Evolutionary conservation across 2,329 filamentous ascomycete genomes (phyloP).

Genomic region (Aspergillus pseudoviridinutans): DNA sequence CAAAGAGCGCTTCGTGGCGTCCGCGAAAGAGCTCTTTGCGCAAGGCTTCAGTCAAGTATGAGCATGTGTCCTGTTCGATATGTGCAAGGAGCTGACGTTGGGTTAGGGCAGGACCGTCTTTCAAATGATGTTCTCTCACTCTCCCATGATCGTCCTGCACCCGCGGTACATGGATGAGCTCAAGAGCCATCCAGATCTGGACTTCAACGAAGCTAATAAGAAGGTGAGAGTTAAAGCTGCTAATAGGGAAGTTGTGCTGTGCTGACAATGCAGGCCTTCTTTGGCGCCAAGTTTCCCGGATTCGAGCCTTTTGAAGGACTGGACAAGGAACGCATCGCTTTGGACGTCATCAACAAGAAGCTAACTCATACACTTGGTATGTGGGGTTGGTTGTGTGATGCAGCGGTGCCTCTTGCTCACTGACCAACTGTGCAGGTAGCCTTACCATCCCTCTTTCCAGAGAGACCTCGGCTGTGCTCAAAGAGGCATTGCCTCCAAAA

Average conservation of each 20-base stretch:
- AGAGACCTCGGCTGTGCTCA: constrained; percentile 20
- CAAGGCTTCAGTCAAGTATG: constrained; percentile 28
- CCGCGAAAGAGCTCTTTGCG: constrained; percentile 20
- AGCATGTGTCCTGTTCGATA: neutral
- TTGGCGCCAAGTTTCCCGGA: constrained; percentile 25
- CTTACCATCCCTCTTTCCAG: constrained; percentile 24
- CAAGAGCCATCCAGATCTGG: constrained; percentile 28
- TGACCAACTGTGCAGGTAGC: constrained; percentile 13
- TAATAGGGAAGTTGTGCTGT: neutral
- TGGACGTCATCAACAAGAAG: constrained; percentile 26
- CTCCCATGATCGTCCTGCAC: constrained; percentile 27
- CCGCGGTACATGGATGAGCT: constrained; percentile 30
- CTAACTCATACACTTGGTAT: constrained; percentile 30
- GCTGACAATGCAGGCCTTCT: constrained; percentile 22
- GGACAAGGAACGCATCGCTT: constrained; percentile 7
- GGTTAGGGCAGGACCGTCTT: constrained; percentile 22
- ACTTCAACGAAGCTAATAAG: constrained; percentile 21
- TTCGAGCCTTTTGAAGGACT: constrained; percentile 27
- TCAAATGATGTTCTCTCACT: constrained; percentile 22
- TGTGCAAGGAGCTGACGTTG: neutral
- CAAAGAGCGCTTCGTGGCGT: constrained; percentile 21
- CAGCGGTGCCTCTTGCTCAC: neutral
- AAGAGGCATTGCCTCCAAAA: constrained; percentile 18
- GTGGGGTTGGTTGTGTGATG: neutral
- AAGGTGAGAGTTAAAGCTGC: constrained; percentile 11